A percentile compares a stretch with the other conserved stretches of the same genome.
These are phyloP conservation scores for Arxiozyma bovina DNA, from an alignment of 1,139 yeast genomes.

Conservation along the genomic window DNA sequence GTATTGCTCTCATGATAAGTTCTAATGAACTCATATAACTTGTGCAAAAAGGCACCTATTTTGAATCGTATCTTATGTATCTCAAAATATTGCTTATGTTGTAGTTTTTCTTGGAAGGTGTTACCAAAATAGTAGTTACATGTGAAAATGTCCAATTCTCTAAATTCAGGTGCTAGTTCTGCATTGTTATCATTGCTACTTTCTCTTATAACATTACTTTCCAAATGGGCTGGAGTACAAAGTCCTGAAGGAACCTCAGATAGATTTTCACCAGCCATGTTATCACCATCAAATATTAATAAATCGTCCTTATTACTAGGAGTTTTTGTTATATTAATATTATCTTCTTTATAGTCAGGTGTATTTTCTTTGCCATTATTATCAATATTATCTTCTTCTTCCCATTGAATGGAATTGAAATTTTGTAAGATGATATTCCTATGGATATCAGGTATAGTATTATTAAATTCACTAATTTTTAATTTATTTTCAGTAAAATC, in stretches of 20 bases:
- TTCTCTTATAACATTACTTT: background rate
- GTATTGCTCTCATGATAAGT: constrained; percentile 56
- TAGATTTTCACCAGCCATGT: constrained; percentile 17
- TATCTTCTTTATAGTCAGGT: constrained; percentile 11
- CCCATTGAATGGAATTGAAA: constrained; percentile 29
- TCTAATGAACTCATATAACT: constrained; percentile 43
- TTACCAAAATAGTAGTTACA: constrained; percentile 44
- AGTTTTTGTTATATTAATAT: constrained; percentile 30
- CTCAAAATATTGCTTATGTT: constrained; percentile 46
- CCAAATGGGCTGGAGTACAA: constrained; percentile 18
- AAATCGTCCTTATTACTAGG: constrained; percentile 13
- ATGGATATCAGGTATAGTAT: constrained; percentile 26
- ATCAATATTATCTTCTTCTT: constrained; percentile 26
- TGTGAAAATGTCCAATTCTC: constrained; percentile 53
- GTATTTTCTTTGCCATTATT: constrained; percentile 5
- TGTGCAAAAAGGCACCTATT: constrained; percentile 63
- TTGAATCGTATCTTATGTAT: constrained; percentile 54
- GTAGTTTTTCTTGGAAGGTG: constrained; percentile 38
- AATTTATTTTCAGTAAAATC: constrained; percentile 31
- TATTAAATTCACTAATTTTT: background rate
- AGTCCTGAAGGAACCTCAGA: constrained; percentile 29
- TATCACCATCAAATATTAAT: constrained; percentile 8
- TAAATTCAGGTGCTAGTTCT: constrained; percentile 27
- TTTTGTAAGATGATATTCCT: constrained; percentile 15
- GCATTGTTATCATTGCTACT: constrained; percentile 1